phyloP scores from a whole-genome alignment of 2,329 filamentous ascomycete species.

The Epichloe hybrida region DNA sequence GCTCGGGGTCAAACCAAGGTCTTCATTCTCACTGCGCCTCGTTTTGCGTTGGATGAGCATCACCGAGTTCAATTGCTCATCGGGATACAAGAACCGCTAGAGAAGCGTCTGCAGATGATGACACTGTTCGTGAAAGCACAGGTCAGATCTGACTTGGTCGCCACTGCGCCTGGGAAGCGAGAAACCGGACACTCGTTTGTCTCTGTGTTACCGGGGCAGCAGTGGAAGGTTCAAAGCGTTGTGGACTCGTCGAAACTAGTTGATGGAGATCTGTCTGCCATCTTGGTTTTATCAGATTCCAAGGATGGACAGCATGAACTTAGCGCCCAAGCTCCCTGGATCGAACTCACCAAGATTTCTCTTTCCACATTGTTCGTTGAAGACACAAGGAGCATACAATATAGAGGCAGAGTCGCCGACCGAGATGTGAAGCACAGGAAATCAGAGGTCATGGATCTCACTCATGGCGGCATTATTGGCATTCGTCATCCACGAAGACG shows the following conservation, averaged over 20 bases:
- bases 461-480: slow-evolving; percentile 34
- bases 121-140: slow-evolving; percentile 43
- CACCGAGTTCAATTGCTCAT: slow-evolving; percentile 45
- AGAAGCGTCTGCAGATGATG: slow-evolving; percentile 54
- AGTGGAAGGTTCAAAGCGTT: slow-evolving; percentile 50
- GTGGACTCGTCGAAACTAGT: slow-evolving; percentile 59
- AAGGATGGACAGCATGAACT: slow-evolving; percentile 51
- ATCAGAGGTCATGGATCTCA: slow-evolving; percentile 31
- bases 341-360: slow-evolving; percentile 51
- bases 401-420: slow-evolving; percentile 35
- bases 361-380: slow-evolving; percentile 47
- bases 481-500: slow-evolving; percentile 44
- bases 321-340: slow-evolving; percentile 65
- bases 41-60: slow-evolving; percentile 38
- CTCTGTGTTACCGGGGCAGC: slow-evolving; percentile 28
- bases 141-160: slow-evolving; percentile 16
- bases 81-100: slow-evolving; percentile 55
- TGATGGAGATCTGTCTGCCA: slow-evolving; percentile 53
- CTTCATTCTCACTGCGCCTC: slow-evolving; percentile 51
- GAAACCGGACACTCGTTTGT: slow-evolving; percentile 11
- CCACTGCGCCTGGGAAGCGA: slow-evolving; percentile 11
- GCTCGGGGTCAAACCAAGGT: slow-evolving; percentile 45
- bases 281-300: slow-evolving; percentile 56
- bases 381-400: slow-evolving; percentile 46
- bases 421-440: slow-evolving; percentile 36